Percentiles rank a stretch among this genome's conserved stretches.
These are phyloP conservation scores for Agaricus blazei DNA, from an alignment of 768 basidiomycete species.

Conservation along the genomic window DNA sequence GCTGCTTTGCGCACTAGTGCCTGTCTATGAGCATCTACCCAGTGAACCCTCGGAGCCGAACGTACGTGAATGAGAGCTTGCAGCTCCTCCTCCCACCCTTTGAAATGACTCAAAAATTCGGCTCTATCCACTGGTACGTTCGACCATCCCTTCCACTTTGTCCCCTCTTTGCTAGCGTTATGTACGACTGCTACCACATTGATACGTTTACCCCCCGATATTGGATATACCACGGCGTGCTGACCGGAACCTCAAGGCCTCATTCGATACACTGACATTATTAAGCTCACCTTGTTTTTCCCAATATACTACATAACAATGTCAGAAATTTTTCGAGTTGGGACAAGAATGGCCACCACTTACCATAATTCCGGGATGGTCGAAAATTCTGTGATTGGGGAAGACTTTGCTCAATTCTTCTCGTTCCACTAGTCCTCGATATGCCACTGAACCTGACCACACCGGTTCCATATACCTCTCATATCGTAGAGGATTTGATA, in stretches of 20 bases:
- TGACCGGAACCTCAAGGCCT: conserved; percentile 12
- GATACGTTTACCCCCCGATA: conserved; percentile 41
- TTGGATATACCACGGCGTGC: conserved; percentile 44
- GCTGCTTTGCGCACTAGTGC: conserved; percentile 15
- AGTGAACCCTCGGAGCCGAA: not conserved
- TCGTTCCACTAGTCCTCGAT: conserved; percentile 27
- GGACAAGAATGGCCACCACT: not conserved
- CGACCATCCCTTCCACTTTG: conserved; percentile 14
- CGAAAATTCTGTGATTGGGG: conserved; percentile 19
- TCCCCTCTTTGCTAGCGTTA: conserved; percentile 11
- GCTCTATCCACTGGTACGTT: conserved; percentile 9
- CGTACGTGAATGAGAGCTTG: conserved; percentile 14
- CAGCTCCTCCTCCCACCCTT: conserved; percentile 14
- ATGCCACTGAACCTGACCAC: conserved; percentile 30
- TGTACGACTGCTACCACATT: conserved; percentile 39
- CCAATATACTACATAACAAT: conserved; percentile 14
- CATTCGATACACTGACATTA: not conserved
- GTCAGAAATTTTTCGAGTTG: not conserved
- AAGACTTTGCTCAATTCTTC: conserved; percentile 16
- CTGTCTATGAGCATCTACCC: not conserved
- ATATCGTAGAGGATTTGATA: not conserved
- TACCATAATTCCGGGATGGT: conserved; percentile 15
- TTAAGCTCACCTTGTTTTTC: conserved; percentile 16
- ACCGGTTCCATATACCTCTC: conserved; percentile 23
- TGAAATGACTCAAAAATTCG: conserved; percentile 11